phyloP scores from a whole-genome alignment of 2,329 filamentous ascomycete species.

The Furcasterigmium sp. region DNA sequence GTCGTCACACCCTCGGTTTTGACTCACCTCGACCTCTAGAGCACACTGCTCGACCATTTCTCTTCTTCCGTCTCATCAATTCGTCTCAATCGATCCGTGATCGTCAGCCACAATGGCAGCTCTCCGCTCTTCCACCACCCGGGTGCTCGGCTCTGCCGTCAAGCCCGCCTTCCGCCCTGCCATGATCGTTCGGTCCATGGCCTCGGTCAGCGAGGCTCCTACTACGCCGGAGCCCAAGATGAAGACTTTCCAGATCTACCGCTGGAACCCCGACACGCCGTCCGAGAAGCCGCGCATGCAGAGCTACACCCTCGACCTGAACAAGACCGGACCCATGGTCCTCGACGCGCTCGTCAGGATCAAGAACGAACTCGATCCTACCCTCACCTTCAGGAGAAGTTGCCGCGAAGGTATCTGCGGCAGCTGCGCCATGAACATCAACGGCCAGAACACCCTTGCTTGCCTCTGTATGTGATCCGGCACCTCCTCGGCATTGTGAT shows the following conservation, averaged over 20 bases:
- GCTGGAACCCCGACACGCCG: conserved; percentile 94
- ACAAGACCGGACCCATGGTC: conserved; percentile 99
- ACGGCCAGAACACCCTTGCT: conserved; percentile 94
- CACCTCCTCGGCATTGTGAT: neutral
- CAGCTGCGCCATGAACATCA: conserved; percentile 99
- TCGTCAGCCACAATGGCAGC: conserved; percentile 45
- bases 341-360: conserved; percentile 94
- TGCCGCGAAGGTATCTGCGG: conserved; percentile 98
- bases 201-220: conserved; percentile 52
- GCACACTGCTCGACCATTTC: neutral
- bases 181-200: conserved; percentile 47
- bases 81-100: neutral
- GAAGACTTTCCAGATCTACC: conserved; percentile 98
- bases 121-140: conserved; percentile 53
- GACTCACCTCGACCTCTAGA: neutral
- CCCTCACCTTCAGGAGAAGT: conserved; percentile 89
- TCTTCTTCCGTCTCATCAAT: neutral
- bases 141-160: conserved; percentile 43
- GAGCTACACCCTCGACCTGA: conserved; percentile 88
- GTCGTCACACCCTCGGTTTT: neutral
- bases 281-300: conserved; percentile 94
- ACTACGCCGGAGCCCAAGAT: conserved; percentile 60
- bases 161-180: conserved; percentile 30
- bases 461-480: conserved; percentile 77
- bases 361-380: conserved; percentile 98